Conservation (phyloP, 495 filamentous ascomycete genomes). For the Amniculicola lignicola region DNA sequence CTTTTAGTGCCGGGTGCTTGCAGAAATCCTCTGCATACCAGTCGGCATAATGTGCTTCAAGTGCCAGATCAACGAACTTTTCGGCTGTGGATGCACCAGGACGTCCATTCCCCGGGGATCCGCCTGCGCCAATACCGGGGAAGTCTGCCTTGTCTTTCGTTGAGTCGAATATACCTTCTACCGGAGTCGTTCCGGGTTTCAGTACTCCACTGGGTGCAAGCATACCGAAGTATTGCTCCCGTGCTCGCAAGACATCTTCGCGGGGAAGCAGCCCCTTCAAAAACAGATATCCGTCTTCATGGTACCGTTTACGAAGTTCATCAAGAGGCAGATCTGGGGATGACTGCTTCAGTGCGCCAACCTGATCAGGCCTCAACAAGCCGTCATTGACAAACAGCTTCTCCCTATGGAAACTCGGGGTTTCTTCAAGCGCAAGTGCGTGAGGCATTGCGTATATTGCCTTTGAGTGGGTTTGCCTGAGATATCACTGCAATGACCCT, state of each 20-base stretch:
- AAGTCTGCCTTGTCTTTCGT: conserved; percentile 48
- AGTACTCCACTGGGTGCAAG: conserved; percentile 56
- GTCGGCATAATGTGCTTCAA: conserved; percentile 55
- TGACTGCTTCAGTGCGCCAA: conserved; percentile 45
- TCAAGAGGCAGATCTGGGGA: conserved; percentile 41
- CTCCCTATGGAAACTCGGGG: conserved; percentile 14
- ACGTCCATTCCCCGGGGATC: conserved; percentile 49
- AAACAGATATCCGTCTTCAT: conserved; percentile 60
- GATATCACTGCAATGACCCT: too few species aligned
- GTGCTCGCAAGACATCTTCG: conserved; percentile 53
- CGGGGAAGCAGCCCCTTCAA: conserved; percentile 59
- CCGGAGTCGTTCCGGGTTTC: conserved; percentile 42
- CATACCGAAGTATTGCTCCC: conserved; percentile 56
- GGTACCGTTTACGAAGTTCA: conserved; percentile 50
- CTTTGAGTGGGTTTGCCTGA: too few species aligned
- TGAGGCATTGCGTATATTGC: conserved; percentile 13
- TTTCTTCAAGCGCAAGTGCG: conserved; percentile 12
- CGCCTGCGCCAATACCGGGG: conserved; percentile 57
- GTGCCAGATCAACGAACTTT: conserved; percentile 53
- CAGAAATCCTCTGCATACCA: conserved; percentile 60
- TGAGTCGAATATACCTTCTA: conserved; percentile 52
- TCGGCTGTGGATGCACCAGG: conserved; percentile 46
- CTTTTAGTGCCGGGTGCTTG: conserved; percentile 51
- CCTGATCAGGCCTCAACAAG: conserved; percentile 48
- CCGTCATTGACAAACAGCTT: conserved; percentile 52